Conservation (phyloP, 1,139 yeast genomes). For the Yamadazyma sp. region DNA sequence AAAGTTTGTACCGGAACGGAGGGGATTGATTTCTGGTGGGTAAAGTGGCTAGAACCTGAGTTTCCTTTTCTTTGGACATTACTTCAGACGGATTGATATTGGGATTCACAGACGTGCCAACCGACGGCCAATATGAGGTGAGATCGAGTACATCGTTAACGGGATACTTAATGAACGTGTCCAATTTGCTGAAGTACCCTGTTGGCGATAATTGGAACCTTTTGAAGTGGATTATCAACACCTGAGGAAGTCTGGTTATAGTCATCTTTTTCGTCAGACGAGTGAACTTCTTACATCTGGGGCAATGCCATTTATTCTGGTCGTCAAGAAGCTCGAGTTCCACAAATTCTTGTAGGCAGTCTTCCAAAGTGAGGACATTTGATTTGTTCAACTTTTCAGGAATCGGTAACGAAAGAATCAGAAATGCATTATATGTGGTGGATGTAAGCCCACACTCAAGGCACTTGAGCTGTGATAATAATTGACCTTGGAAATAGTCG, state of each 20-base stretch:
- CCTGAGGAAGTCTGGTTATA: conserved; percentile 71
- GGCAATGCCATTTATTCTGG: conserved; percentile 88
- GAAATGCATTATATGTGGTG: conserved; percentile 83
- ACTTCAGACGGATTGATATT: conserved; percentile 13
- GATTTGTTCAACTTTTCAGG: conserved; percentile 39
- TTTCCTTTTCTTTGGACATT: conserved; percentile 42
- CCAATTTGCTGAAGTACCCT: conserved; percentile 55
- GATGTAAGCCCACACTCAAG: conserved; percentile 75
- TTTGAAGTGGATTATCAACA: conserved; percentile 74
- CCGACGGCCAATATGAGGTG: conserved; percentile 77
- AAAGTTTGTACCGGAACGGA: conserved; percentile 76
- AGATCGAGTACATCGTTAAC: conserved; percentile 57
- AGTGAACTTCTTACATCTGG: conserved; percentile 68
- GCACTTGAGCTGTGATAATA: conserved; percentile 77
- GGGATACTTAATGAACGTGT: conserved; percentile 63
- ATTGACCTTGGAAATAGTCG: conserved; percentile 89
- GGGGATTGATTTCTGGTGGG: conserved; percentile 76
- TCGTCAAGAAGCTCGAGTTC: conserved; percentile 69
- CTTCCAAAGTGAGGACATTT: conserved; percentile 42
- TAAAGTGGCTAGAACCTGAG: conserved; percentile 45
- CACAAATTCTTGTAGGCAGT: conserved; percentile 72
- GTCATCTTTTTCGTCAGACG: conserved; percentile 67
- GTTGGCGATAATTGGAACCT: conserved; percentile 59
- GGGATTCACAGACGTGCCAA: conserved; percentile 32
- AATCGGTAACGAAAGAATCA: conserved; percentile 73